phyloP scores from a whole-genome alignment of 2,329 filamentous ascomycete species.

The Colletotrichum abscissum region DNA sequence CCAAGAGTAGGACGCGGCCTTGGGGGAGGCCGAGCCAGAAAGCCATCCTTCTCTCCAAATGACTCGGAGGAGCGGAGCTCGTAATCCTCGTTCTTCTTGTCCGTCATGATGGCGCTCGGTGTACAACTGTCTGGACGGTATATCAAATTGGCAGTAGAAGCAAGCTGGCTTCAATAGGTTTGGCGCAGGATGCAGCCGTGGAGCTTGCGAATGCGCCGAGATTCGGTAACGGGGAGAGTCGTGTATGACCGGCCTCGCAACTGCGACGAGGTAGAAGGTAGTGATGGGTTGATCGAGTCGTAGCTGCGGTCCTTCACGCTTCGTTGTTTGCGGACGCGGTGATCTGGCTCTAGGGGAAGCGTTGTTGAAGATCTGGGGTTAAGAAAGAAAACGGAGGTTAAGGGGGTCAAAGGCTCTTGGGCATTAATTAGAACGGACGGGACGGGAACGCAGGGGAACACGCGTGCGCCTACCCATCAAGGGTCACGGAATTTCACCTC shows the following conservation, averaged over 20 bases:
- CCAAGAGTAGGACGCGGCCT: conserved; percentile 40
- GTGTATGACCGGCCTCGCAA: not conserved
- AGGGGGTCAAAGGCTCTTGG: conserved; percentile 22
- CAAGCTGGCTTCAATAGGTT: conserved; percentile 1
- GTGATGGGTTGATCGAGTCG: not conserved
- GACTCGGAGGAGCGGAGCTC: conserved; percentile 76
- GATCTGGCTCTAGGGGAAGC: conserved; percentile 2
- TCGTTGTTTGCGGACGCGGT: not conserved
- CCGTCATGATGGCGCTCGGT: conserved; percentile 69
- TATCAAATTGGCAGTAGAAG: conserved; percentile 43
- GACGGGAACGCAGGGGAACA: conserved; percentile 33
- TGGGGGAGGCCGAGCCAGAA: conserved; percentile 56
- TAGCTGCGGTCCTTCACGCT: conserved; percentile 5
- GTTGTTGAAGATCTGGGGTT: not conserved
- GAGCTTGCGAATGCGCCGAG: conserved; percentile 19
- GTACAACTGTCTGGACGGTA: conserved; percentile 37
- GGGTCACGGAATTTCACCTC: conserved; percentile 18
- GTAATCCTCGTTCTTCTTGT: conserved; percentile 91
- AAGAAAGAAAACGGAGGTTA: conserved; percentile 2
- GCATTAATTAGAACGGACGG: conserved; percentile 1
- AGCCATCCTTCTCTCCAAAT: conserved; percentile 62
- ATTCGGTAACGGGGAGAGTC: not conserved
- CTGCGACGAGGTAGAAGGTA: not conserved
- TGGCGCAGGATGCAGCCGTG: not conserved
- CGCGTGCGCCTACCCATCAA: conserved; percentile 35